phyloP scores from a whole-genome alignment of 768 basidiomycete genomes.

The Russula dissimulans region DNA sequence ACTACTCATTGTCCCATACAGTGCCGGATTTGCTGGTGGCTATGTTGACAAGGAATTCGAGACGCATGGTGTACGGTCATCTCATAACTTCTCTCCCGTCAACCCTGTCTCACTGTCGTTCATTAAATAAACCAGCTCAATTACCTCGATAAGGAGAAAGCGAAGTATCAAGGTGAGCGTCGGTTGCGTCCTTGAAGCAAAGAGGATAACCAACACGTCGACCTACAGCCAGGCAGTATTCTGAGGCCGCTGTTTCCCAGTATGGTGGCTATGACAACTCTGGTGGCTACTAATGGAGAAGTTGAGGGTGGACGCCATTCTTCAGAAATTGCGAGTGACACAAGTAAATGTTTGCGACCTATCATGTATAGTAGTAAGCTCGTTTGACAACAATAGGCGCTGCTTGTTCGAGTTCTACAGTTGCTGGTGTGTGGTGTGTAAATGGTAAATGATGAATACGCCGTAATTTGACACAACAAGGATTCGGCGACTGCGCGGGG shows the following conservation, averaged over 20 bases:
- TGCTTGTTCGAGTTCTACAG: no score
- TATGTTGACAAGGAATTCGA: conserved; percentile 50
- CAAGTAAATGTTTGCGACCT: no score
- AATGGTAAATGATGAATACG: no score
- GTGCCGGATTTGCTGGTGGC: conserved; percentile 45
- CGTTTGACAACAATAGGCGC: no score
- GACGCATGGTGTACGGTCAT: conserved; percentile 41
- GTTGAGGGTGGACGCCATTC: no score
- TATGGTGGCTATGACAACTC: neutral
- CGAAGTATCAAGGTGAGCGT: conserved; percentile 30
- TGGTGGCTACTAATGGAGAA: no score
- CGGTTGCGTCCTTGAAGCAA: neutral
- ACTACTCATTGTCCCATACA: conserved; percentile 15
- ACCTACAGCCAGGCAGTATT: neutral
- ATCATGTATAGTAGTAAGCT: no score
- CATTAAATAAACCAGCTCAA: conserved; percentile 31
- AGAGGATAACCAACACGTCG: neutral
- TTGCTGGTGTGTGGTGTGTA: no score
- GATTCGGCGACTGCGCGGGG: no score
- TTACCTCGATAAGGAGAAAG: conserved; percentile 35
- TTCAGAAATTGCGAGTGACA: no score
- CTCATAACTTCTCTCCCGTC: neutral
- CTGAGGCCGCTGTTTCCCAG: neutral
- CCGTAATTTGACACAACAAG: no score
- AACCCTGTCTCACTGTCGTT: neutral